These are phyloP conservation scores for Pseudomassariella vexata DNA, from an alignment of 2,329 filamentous ascomycete genomes.

Conservation along the genomic window DNA sequence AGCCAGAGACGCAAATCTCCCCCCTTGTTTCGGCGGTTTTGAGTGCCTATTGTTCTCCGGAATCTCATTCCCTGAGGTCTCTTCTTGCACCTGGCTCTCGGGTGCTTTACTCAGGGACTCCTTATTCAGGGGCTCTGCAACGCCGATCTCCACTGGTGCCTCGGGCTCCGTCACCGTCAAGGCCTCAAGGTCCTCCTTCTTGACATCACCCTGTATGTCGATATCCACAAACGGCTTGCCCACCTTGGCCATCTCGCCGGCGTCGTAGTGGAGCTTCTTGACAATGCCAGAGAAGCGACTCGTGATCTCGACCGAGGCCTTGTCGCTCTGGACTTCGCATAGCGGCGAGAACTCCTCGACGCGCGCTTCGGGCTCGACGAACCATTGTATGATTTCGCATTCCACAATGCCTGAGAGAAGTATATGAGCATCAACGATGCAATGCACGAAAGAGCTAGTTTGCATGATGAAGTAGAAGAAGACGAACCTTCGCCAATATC, in stretches of 20 bases:
- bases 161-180: slow-evolving; percentile 29
- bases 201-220: slow-evolving; percentile 76
- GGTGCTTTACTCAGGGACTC: slow-evolving; percentile 14
- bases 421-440: too few relatives aligned
- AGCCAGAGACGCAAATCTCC: slow-evolving; percentile 69
- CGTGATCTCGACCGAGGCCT: slow-evolving; percentile 86
- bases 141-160: too few relatives aligned
- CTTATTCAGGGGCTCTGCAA: slow-evolving; percentile 18
- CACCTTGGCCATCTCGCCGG: slow-evolving; percentile 93
- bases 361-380: slow-evolving; percentile 88
- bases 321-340: slow-evolving; percentile 98
- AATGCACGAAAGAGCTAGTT: too few relatives aligned
- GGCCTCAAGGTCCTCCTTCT: slow-evolving; percentile 49
- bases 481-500: slow-evolving; percentile 77
- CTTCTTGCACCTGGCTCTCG: too few relatives aligned
- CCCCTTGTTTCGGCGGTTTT: slow-evolving; percentile 31
- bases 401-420: slow-evolving; percentile 83
- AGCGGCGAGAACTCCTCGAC: slow-evolving; percentile 98
- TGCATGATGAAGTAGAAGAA: slow-evolving; percentile 11
- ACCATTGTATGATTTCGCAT: slow-evolving; percentile 99
- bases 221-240: slow-evolving; percentile 94
- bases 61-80: slow-evolving; percentile 6
- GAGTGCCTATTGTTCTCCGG: slow-evolving; percentile 8
- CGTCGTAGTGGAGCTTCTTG: slow-evolving; percentile 92
- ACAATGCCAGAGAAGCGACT: slow-evolving; percentile 93